phyloP scores from a whole-genome alignment of 2,329 filamentous ascomycete species.

The Colletotrichum chlorophyti region DNA sequence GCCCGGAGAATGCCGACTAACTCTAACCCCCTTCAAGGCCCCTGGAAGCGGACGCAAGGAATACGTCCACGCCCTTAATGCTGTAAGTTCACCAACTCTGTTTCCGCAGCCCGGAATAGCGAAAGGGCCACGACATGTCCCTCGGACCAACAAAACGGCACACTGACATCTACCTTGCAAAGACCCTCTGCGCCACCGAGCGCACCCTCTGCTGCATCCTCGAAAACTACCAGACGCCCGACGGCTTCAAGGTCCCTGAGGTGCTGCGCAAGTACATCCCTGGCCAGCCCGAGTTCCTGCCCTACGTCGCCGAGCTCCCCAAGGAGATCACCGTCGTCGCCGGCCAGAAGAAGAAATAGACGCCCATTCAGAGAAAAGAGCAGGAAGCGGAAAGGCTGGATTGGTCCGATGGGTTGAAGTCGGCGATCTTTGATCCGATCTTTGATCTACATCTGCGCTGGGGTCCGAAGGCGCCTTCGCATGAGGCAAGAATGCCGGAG shows the following conservation, averaged over 20 bases:
- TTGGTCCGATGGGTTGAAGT: not conserved
- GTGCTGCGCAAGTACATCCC: slow-evolving; percentile 89
- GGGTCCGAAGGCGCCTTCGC: too few relatives aligned
- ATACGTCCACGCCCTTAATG: slow-evolving; percentile 93
- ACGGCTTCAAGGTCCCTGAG: slow-evolving; percentile 83
- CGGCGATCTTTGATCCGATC: too few relatives aligned
- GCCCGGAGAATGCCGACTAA: not conserved
- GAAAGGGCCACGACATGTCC: too few relatives aligned
- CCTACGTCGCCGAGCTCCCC: slow-evolving; percentile 84
- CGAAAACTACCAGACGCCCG: slow-evolving; percentile 95
- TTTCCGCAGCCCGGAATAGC: not conserved
- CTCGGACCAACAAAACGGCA: too few relatives aligned
- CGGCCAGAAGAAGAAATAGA: slow-evolving; percentile 36
- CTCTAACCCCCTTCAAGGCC: slow-evolving; percentile 16
- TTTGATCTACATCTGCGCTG: too few relatives aligned
- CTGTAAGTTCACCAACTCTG: slow-evolving; percentile 49
- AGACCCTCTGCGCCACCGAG: slow-evolving; percentile 86
- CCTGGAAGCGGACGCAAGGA: slow-evolving; percentile 67
- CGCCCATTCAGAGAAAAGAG: slow-evolving; percentile 33
- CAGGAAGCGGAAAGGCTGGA: slow-evolving; percentile 37
- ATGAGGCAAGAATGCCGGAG: too few relatives aligned
- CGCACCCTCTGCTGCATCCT: slow-evolving; percentile 92
- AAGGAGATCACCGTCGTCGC: slow-evolving; percentile 61
- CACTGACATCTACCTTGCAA: slow-evolving; percentile 38
- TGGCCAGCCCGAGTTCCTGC: slow-evolving; percentile 86